These are phyloP conservation scores for Ilex aquifolium DNA, from an alignment of 257 asterid species.

Conservation along the genomic window DNA sequence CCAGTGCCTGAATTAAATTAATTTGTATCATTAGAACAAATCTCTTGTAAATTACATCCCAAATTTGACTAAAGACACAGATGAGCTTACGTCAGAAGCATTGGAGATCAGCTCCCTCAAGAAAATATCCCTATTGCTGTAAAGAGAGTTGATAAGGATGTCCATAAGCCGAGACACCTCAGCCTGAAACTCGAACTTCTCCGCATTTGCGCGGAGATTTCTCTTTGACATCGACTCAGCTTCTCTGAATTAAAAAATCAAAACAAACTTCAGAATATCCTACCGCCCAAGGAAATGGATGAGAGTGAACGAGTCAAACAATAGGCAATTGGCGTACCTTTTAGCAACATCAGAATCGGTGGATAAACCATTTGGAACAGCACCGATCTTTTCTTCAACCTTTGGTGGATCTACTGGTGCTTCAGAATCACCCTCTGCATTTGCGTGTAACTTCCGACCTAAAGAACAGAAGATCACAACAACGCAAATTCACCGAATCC, in stretches of 20 bases:
- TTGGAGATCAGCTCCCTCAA: conserved; percentile 93
- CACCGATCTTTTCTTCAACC: conserved; percentile 82
- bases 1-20: conserved; percentile 59
- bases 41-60: neutral
- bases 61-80: neutral
- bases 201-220: conserved; percentile 61
- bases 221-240: conserved; percentile 80
- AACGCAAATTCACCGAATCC: neutral
- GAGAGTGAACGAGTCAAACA: neutral
- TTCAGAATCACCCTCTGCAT: conserved; percentile 67
- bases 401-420: conserved; percentile 73
- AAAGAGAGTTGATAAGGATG: conserved; percentile 91
- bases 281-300: neutral
- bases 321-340: conserved; percentile 36
- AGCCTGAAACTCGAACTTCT: conserved; percentile 96
- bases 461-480: neutral
- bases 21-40: conserved; percentile 1
- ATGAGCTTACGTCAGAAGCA: conserved; percentile 84
- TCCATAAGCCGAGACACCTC: conserved; percentile 98
- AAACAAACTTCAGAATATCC: neutral
- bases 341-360: conserved; percentile 86
- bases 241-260: conserved; percentile 49
- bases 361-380: conserved; percentile 71
- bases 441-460: conserved; percentile 71
- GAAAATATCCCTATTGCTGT: conserved; percentile 93